A percentile compares a stretch with the other conserved stretches of the same genome.
Evolutionary conservation across 352 stramenopile genomes (phyloP).

Genomic region (Plasmopara viticola): DNA sequence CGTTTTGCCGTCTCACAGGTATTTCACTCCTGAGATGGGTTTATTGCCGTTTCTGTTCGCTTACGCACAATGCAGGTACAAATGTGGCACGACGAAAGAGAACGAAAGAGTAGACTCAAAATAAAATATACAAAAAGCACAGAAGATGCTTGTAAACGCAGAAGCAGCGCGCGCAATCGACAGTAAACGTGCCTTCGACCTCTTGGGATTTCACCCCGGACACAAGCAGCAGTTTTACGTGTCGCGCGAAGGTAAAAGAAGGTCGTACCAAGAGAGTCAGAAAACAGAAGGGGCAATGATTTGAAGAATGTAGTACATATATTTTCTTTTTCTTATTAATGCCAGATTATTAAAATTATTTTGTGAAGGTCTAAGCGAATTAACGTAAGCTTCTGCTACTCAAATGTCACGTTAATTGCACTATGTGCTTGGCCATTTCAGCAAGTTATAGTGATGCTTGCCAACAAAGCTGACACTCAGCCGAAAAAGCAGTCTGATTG

Average conservation of each 20-base stretch:
- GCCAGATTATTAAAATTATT: no score
- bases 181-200: conserved; percentile 6
- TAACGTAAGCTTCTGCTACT: no score
- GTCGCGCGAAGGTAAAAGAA: conserved; percentile 6
- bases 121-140: neutral
- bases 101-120: conserved; percentile 5
- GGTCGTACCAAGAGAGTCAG: conserved; percentile 30
- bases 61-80: neutral
- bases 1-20: neutral
- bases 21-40: neutral
- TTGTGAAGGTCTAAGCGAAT: no score
- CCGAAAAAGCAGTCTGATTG: no score
- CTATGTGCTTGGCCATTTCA: no score
- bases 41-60: neutral
- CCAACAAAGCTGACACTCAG: no score
- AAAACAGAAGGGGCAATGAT: conserved; percentile 30
- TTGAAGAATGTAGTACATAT: conserved; percentile 42
- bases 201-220: neutral
- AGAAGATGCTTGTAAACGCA: conserved; percentile 5
- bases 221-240: neutral
- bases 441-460: no score
- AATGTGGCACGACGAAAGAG: conserved; percentile 5
- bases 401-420: no score
- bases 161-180: conserved; percentile 2
- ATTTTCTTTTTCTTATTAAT: neutral